phyloP scores from a whole-genome alignment of 805 yeast species.

The Starmerella floricola region DNA sequence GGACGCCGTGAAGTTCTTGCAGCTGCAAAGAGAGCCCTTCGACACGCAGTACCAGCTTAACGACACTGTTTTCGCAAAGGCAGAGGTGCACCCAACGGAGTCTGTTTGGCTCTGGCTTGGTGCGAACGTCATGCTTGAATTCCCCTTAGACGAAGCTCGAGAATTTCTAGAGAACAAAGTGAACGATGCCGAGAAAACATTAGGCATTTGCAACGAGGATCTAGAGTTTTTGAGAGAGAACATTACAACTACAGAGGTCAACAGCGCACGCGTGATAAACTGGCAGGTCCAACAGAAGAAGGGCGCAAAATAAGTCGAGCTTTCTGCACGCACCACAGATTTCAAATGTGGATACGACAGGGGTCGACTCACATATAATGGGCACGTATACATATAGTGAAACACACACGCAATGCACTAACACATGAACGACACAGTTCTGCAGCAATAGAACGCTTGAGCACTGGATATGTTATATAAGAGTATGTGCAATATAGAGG shows the following conservation, averaged over 20 bases:
- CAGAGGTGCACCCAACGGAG: constrained; percentile 50
- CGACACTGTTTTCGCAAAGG: constrained; percentile 82
- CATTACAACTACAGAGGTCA: constrained; percentile 95
- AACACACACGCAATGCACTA: too few species aligned
- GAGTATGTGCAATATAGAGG: too few species aligned
- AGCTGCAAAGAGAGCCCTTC: constrained; percentile 38
- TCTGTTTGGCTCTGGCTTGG: constrained; percentile 91
- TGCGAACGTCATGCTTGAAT: constrained; percentile 94
- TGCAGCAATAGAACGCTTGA: too few species aligned
- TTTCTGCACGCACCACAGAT: background rate
- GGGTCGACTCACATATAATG: too few species aligned
- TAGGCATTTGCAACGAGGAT: constrained; percentile 62
- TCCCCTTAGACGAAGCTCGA: constrained; percentile 79
- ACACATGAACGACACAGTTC: too few species aligned
- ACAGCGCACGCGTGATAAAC: constrained; percentile 60
- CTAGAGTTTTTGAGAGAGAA: constrained; percentile 73
- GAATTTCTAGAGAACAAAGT: constrained; percentile 53
- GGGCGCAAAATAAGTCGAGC: background rate
- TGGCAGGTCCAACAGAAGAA: constrained; percentile 31
- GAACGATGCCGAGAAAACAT: constrained; percentile 46
- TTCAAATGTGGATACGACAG: background rate
- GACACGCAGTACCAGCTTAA: constrained; percentile 82
- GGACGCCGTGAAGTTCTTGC: constrained; percentile 52
- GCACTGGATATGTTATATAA: too few species aligned
- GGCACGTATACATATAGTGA: too few species aligned